Evolutionary conservation across 2,329 filamentous ascomycete species (phyloP), one percentile per base, ranked within the genome.

Genomic region (Chrysosporium queenslandicum): DNA sequence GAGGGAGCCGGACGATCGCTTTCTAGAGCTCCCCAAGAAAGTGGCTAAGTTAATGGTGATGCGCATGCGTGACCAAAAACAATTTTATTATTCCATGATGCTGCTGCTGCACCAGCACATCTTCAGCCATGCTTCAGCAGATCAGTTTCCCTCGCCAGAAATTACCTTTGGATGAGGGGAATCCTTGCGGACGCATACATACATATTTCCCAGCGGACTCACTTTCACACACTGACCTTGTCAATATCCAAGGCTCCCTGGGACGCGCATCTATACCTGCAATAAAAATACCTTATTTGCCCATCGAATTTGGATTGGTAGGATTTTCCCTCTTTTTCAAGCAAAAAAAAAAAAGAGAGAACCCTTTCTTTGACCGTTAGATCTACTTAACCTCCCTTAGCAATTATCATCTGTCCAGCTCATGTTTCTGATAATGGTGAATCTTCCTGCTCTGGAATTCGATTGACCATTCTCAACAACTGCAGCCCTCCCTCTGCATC

Each of bases 111-210:
- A 20, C 4, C 37, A 29, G 40, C 23, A 25, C 27, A 21, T 45
- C 12, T 36, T 46, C 18, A 34, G 29, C n/a, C 43, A 34, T 30
- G 8, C 43, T 14, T 18, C 27, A 47, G 45, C 20, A 37, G 45
- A 37, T 47, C 45, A 47, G 34, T 20, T 23, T 11, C 21, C 46
- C 46, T 48, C 46, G 46, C 36, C 34, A 49, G 46, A 49, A 48
- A 49, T 30, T 40, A n/a, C 36, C 34, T 41, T 40, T 29, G 40
- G 20, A 12, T 41, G 46, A 49, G 46, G 46, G 46, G 46, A 40
- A 49, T 40, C 46, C 46, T 40, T 41, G 46, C 27, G 36, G 46
- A 3, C 36, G 36, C 46, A 49, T 40, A 41, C n/a, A n/a, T n/a
- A n/a, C n/a, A n/a, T n/a, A n/a, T n/a, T n/a, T 48, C 40, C 21